A percentile compares a stretch with the other conserved stretches of the same genome.
Conservation (phyloP, 2,329 filamentous ascomycete genomes). For the Malbranchea cinnamomea region DNA sequence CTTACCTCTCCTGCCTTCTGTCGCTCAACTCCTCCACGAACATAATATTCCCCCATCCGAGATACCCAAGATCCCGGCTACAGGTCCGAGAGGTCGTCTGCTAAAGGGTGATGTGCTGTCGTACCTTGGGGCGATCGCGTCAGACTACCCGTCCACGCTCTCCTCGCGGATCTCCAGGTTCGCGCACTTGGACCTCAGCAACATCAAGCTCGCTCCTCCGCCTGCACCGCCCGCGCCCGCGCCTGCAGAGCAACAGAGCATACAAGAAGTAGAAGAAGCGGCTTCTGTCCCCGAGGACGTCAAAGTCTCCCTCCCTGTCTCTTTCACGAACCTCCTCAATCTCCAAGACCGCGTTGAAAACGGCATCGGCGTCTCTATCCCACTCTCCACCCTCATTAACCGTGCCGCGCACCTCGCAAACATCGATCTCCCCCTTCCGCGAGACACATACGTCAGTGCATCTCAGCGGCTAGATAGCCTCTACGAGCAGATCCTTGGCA, state of each 20-base stretch:
- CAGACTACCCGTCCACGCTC: constrained; percentile 55
- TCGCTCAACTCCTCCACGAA: constrained; percentile 64
- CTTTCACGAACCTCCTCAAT: constrained; percentile 61
- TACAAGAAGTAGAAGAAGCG: constrained; percentile 6
- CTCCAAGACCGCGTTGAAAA: constrained; percentile 68
- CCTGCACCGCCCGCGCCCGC: constrained; percentile 17
- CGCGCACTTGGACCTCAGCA: constrained; percentile 77
- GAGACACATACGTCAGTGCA: constrained; percentile 40
- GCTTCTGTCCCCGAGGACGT: constrained; percentile 21
- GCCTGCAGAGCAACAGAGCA: constrained; percentile 16
- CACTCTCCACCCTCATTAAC: constrained; percentile 72
- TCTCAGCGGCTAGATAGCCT: constrained; percentile 54
- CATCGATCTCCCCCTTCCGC: constrained; percentile 59
- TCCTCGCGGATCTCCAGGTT: constrained; percentile 60
- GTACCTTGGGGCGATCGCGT: constrained; percentile 64
- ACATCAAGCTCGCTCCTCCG: constrained; percentile 65
- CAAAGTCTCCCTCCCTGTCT: constrained; percentile 57
- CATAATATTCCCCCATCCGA: constrained; percentile 63
- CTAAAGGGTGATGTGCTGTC: constrained; percentile 93
- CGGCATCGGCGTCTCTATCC: constrained; percentile 63
- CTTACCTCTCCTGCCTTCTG: constrained; percentile 53
- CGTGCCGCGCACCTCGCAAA: constrained; percentile 80
- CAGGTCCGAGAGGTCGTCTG: constrained; percentile 73
- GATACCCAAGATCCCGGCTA: constrained; percentile 67
- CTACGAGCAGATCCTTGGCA: constrained; percentile 75